phyloP scores from a whole-genome alignment of 106 monocot species.

The Dactylorhiza incarnata region DNA sequence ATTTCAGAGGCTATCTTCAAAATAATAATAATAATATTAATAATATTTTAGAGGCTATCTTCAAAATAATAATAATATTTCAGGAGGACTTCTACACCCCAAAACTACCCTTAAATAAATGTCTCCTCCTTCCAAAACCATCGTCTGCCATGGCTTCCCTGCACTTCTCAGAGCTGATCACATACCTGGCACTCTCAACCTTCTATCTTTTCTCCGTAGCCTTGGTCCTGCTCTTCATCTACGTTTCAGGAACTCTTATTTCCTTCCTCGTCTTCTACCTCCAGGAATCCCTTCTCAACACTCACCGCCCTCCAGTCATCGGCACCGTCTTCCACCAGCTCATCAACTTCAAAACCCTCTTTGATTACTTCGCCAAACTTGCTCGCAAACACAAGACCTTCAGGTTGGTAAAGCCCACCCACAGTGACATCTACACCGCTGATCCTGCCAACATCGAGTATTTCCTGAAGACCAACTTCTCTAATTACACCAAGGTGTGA shows the following conservation, averaged over 20 bases:
- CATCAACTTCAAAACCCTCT: conserved; percentile 21
- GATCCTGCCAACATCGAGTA: conserved; percentile 49
- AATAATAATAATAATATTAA: no score
- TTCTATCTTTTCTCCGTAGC: conserved; percentile 8
- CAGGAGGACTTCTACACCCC: no score
- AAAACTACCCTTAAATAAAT: no score
- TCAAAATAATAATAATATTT: no score
- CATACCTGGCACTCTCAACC: background rate
- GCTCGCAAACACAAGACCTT: conserved; percentile 26
- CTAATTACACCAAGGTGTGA: conserved; percentile 29
- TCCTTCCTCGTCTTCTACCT: conserved; percentile 20
- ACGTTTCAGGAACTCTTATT: conserved; percentile 9
- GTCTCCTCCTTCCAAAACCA: background rate
- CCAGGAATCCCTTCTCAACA: conserved; percentile 16
- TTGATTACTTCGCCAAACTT: conserved; percentile 19
- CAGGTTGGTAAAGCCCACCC: conserved; percentile 25
- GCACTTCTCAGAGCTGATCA: background rate
- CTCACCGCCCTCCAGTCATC: conserved; percentile 13
- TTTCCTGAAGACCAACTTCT: conserved; percentile 42
- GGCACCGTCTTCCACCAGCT: conserved; percentile 44
- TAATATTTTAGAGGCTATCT: no score
- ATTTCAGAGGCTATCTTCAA: no score
- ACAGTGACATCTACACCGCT: conserved; percentile 25
- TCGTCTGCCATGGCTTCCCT: background rate
- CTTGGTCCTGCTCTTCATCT: conserved; percentile 11